Percentiles rank a stretch among this genome's conserved stretches.
These are phyloP conservation scores for Eurotiales sp. DNA, from an alignment of 2,329 filamentous ascomycete genomes.

Conservation along the genomic window DNA sequence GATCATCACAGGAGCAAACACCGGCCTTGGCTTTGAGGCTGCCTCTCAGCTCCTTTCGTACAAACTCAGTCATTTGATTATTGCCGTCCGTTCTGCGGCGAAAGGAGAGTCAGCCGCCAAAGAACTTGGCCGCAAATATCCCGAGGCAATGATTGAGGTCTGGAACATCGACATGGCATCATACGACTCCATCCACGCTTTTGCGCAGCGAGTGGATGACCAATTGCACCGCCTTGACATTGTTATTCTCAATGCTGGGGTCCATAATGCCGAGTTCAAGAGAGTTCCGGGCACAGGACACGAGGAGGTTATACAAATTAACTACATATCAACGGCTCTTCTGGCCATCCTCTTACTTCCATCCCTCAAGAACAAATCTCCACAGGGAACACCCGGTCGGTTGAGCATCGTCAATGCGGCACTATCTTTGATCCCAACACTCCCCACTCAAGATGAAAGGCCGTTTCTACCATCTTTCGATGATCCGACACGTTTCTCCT, in stretches of 20 bases:
- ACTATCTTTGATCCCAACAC: no score
- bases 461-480: no score
- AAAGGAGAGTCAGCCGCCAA: not conserved
- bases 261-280: not conserved
- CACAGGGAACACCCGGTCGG: no score
- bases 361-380: not conserved
- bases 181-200: not conserved
- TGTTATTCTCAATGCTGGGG: not conserved
- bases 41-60: not conserved
- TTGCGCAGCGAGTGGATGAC: not conserved
- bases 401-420: no score
- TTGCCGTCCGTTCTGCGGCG: not conserved
- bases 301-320: not conserved
- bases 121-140: not conserved
- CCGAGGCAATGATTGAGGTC: not conserved
- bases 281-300: not conserved
- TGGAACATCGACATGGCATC: not conserved
- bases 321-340: not conserved
- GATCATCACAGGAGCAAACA: slow-evolving; percentile 1
- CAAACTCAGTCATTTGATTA: not conserved
- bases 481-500: no score
- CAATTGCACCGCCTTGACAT: not conserved
- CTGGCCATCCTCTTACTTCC: not conserved
- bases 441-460: no score
- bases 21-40: not conserved